phyloP scores from a whole-genome alignment of 2,329 filamentous ascomycete genomes.

The Myriangium duriaei region DNA sequence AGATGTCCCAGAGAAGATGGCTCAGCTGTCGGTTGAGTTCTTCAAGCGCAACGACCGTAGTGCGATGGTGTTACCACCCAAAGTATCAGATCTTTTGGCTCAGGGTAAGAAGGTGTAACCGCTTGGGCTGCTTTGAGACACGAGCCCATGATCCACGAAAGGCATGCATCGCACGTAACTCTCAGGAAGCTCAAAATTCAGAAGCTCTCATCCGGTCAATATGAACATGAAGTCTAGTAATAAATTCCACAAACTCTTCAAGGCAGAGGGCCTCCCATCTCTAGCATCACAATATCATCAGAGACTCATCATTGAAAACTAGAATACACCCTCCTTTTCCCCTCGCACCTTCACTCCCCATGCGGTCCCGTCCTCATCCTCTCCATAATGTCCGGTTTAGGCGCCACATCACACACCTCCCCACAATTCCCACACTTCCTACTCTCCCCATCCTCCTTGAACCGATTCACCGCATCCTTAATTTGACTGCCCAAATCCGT shows the following conservation, averaged over 20 bases:
- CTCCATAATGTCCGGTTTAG: conserved; percentile 31
- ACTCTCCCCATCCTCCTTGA: conserved; percentile 55
- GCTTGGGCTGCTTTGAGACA: too few relatives aligned
- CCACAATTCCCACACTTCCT: conserved; percentile 72
- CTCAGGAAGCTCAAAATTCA: neutral
- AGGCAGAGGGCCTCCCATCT: too few relatives aligned
- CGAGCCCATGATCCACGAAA: too few relatives aligned
- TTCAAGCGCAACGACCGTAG: conserved; percentile 82
- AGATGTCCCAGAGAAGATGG: conserved; percentile 82
- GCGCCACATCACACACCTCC: conserved; percentile 57
- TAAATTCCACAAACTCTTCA: too few relatives aligned
- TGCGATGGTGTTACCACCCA: conserved; percentile 75
- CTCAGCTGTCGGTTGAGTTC: conserved; percentile 75
- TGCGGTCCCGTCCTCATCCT: conserved; percentile 18
- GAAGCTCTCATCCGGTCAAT: too few relatives aligned
- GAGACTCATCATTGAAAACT: too few relatives aligned
- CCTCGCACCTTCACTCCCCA: conserved; percentile 4
- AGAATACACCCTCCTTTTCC: too few relatives aligned
- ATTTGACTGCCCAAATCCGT: conserved; percentile 89
- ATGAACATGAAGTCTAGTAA: too few relatives aligned
- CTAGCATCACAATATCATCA: too few relatives aligned
- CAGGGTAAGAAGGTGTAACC: conserved; percentile 40
- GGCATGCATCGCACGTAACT: too few relatives aligned
- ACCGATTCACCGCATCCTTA: conserved; percentile 76
- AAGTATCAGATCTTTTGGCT: conserved; percentile 49